These are phyloP conservation scores for Sporormia fimetaria DNA, from an alignment of 495 filamentous ascomycete species.

Conservation along the genomic window DNA sequence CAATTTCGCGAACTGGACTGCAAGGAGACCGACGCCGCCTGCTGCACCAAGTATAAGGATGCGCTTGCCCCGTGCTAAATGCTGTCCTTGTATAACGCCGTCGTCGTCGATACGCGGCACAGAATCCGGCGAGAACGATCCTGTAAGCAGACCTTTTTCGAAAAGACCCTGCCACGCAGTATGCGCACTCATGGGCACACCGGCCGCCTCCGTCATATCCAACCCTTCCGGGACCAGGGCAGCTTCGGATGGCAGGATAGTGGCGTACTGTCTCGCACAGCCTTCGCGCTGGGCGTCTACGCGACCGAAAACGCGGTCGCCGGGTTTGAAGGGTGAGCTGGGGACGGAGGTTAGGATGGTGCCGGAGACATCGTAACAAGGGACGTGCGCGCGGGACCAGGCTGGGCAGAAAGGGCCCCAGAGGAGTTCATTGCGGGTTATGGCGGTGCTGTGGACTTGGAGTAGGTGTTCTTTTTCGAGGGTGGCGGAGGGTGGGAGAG, in stretches of 20 bases:
- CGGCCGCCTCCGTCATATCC: slow-evolving; percentile 39
- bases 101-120: slow-evolving; percentile 31
- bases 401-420: slow-evolving; percentile 39
- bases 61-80: slow-evolving; percentile 30
- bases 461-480: slow-evolving; percentile 57
- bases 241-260: slow-evolving; percentile 42
- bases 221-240: slow-evolving; percentile 41
- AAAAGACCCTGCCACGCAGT: slow-evolving; percentile 54
- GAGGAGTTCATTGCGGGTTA: slow-evolving; percentile 46
- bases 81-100: slow-evolving; percentile 19
- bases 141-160: slow-evolving; percentile 7
- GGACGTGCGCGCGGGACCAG: slow-evolving; percentile 33
- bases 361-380: slow-evolving; percentile 47
- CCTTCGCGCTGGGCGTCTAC: slow-evolving; percentile 39
- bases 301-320: slow-evolving; percentile 44
- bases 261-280: slow-evolving; percentile 41
- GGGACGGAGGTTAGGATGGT: slow-evolving; percentile 41
- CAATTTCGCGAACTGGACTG: slow-evolving; percentile 42
- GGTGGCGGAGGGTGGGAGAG: slow-evolving; percentile 1
- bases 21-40: slow-evolving; percentile 45
- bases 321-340: slow-evolving; percentile 40
- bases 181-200: slow-evolving; percentile 42
- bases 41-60: slow-evolving; percentile 42
- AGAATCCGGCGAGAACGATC: background rate
- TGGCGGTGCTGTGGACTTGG: slow-evolving; percentile 46